Evolutionary conservation across 2,329 filamentous ascomycete genomes (phyloP), one percentile per base, ranked within the genome.

Genomic region (Lecanicillium sp.): DNA sequence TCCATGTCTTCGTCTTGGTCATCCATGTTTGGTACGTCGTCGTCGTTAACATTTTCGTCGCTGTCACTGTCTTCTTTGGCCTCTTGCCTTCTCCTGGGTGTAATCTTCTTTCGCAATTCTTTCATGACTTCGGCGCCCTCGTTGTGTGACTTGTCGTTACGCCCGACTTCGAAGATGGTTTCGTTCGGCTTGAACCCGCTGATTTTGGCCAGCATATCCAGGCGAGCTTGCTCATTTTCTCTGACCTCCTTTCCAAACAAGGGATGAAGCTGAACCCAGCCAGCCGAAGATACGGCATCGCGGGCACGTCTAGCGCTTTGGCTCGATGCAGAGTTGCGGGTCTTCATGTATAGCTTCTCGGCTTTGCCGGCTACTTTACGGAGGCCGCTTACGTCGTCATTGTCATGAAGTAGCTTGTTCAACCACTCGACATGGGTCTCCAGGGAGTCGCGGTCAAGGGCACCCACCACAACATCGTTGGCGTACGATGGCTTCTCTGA

Each of bases 111-210:
- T 52, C 82, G 75, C 54, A 83, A 73, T 34, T 79, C 73, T 50
- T 78, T 80, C 77, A 92, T 86, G 22, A 90, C 68, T 44, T 87
- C 82, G 3, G 81, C 83, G 6, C 83, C 81, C 54, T 83, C 79
- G 35, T 64, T 70, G 28, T 68, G 69, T 2, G 68, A 70, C 47
- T 84, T 82, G 29, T 80, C 83, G 44, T 80, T 75, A 49, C 82
- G 78, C 6, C 85, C 84, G 45, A 95, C 81, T 60, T 98, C 92
- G 51, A 98, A 98, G n/a, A 98, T 86, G 0, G 90, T 96, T 61
- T 98, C 92, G 31, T 81, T 72, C 0, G 94, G 92, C 50, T 86
- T 78, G 64, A 92, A 98, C 2, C 83, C 83, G 51, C 86, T 89
- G 41, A 98, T 86, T 42, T 81, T 78, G 22, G 87, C 86, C 20